phyloP scores from a whole-genome alignment of 2,329 filamentous ascomycete genomes.

The Chaetomium sp. region DNA sequence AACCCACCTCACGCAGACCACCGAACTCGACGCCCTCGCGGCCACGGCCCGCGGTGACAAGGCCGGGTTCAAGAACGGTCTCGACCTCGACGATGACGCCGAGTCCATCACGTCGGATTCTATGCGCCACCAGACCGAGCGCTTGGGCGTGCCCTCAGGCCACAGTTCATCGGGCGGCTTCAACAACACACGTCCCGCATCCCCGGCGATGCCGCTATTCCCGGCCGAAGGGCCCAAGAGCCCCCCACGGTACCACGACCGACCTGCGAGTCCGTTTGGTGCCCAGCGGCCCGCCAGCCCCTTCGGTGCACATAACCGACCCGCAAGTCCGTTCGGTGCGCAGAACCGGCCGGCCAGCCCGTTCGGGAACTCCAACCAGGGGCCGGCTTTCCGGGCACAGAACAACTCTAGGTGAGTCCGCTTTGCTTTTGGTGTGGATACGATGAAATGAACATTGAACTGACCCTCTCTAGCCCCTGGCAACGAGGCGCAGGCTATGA shows the following conservation, averaged over 20 bases:
- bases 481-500: slow-evolving; percentile 53
- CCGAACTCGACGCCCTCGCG: slow-evolving; percentile 83
- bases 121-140: slow-evolving; percentile 37
- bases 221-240: slow-evolving; percentile 33
- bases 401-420: slow-evolving; percentile 38
- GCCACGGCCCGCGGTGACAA: slow-evolving; percentile 85
- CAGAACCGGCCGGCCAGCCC: slow-evolving; percentile 2
- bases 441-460: not conserved
- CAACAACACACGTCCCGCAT: slow-evolving; percentile 39
- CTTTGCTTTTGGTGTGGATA: not conserved
- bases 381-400: slow-evolving; percentile 34
- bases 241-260: slow-evolving; percentile 24
- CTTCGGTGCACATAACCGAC: slow-evolving; percentile 10
- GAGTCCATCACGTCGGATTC: slow-evolving; percentile 60
- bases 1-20: slow-evolving; percentile 67
- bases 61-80: slow-evolving; percentile 46
- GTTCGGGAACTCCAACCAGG: slow-evolving; percentile 19
- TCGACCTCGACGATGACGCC: slow-evolving; percentile 66
- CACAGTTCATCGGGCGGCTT: slow-evolving; percentile 19
- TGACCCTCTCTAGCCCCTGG: slow-evolving; percentile 39
- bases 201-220: slow-evolving; percentile 47
- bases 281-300: slow-evolving; percentile 11
- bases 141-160: slow-evolving; percentile 19
- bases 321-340: slow-evolving; percentile 4
- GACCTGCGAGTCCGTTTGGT: slow-evolving; percentile 16